Percentiles rank a stretch among this genome's conserved stretches.
Evolutionary conservation across 192 early-diverging fungal genomes (phyloP).

Genomic region (Podila horticola): DNA sequence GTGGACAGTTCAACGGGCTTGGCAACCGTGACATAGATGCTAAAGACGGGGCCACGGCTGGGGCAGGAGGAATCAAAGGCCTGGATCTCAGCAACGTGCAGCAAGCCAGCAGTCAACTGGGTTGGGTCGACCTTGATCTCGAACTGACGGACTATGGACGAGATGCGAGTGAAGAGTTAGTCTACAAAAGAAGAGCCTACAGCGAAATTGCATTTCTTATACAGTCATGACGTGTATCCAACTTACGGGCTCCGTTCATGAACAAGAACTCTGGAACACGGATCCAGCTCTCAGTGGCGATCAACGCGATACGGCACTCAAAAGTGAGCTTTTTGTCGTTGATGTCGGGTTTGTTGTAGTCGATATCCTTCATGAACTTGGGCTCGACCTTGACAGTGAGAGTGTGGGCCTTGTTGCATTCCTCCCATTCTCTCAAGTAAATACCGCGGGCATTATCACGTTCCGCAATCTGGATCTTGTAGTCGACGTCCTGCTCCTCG

Average conservation of each 20-base stretch:
- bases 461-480: constrained; percentile 50
- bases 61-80: constrained; percentile 81
- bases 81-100: constrained; percentile 81
- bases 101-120: constrained; percentile 74
- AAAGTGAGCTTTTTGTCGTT: constrained; percentile 75
- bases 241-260: constrained; percentile 67
- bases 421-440: constrained; percentile 84
- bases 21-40: constrained; percentile 88
- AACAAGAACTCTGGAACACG: constrained; percentile 77
- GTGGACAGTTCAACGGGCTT: constrained; percentile 72
- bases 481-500: constrained; percentile 76
- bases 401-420: constrained; percentile 71
- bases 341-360: constrained; percentile 65
- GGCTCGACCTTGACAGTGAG: constrained; percentile 65
- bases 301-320: constrained; percentile 81
- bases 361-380: constrained; percentile 70
- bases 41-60: constrained; percentile 84
- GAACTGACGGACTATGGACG: constrained; percentile 63
- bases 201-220: not conserved
- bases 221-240: constrained; percentile 1
- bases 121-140: constrained; percentile 83
- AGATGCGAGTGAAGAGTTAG: not conserved
- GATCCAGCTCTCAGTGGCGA: constrained; percentile 82
- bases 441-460: constrained; percentile 76
- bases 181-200: too few species aligned